Base-by-base conservation (phyloP, 148 eudicot species). In the Cornus controversa region DNA sequence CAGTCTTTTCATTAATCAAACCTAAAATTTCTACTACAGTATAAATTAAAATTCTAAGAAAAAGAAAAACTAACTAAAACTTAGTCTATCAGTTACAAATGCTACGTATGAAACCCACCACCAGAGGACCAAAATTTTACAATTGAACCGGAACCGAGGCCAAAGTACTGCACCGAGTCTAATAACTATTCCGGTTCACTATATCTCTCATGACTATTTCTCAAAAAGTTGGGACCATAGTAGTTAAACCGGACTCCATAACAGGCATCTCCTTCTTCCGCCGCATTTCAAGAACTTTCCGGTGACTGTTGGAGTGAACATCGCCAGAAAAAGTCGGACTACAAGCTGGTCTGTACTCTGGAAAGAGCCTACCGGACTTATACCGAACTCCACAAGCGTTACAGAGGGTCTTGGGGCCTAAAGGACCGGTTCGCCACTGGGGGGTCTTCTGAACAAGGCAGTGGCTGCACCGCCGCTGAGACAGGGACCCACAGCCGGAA, bases 331-430 rank as follows among this genome's bases (percentile, higher is more conserved):
- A 94, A 9, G 94, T 92, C 1, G 97, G 98, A 71, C 98, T 94
- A 82, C 93, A 87, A 68, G 98, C 98, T 74, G 98, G 98, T 50
- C 96, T 82, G 29, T 94, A 94, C 79, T 94, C 98, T 0, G 98
- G 97, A 9, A 86, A 94, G 1, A 94, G 87, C 78, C 98, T 87
- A 20, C 98, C 98, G 26, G 94, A 90, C 70, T 94, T 94, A 78
- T 77, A 94, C 82, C 98, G 87, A 60, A 94, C 98, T 24, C 98
- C 98, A 66, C 98, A 94, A 2, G 98, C 98, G 68, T 94, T 94
- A 66, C 98, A 94, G 0, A 94, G 71, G 2, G 98, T 90, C 75
- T 92, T 94, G 0, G 97, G 90, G 15, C 98, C 98, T 16, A 83
- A 75, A 6, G 98, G 98, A n/a, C 98, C 98, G 79, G 92, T 85